phyloP scores from a whole-genome alignment of 495 filamentous ascomycete genomes.

The Hypoxylon intermedium region DNA sequence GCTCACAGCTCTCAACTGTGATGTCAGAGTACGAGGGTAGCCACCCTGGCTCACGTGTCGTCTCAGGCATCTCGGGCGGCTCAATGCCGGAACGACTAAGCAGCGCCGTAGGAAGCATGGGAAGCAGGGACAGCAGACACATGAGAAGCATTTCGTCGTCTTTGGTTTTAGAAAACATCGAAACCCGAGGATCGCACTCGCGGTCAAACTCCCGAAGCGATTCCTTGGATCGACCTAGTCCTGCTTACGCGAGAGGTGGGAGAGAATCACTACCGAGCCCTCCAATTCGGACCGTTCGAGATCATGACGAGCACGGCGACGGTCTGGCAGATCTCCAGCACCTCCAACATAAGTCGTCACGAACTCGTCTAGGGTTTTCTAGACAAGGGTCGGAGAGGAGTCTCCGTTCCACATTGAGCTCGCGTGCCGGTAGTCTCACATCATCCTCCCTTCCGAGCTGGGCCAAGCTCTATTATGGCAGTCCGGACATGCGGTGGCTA shows the following conservation, averaged over 20 bases:
- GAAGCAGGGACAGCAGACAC: constrained; percentile 55
- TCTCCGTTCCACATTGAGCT: constrained; percentile 56
- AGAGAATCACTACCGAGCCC: constrained; percentile 33
- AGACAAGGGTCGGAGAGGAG: constrained; percentile 53
- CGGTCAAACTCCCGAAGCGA: constrained; percentile 49
- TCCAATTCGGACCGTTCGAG: constrained; percentile 48
- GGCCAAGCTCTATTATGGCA: constrained; percentile 66
- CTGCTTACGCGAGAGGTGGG: constrained; percentile 45
- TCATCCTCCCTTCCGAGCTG: constrained; percentile 66
- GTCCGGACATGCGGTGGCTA: constrained; percentile 57
- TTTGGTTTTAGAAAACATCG: constrained; percentile 44
- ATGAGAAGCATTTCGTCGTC: constrained; percentile 63
- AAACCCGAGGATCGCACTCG: constrained; percentile 43
- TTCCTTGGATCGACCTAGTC: constrained; percentile 48
- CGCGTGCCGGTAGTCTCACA: constrained; percentile 62
- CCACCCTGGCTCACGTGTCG: constrained; percentile 50
- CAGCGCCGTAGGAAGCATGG: constrained; percentile 47
- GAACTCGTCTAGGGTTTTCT: constrained; percentile 53
- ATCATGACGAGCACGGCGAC: constrained; percentile 64
- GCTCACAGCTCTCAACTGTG: constrained; percentile 76
- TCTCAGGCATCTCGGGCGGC: constrained; percentile 52
- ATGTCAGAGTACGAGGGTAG: constrained; percentile 68
- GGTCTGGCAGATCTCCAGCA: constrained; percentile 59
- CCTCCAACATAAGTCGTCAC: constrained; percentile 52
- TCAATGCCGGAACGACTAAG: constrained; percentile 49